Percentiles rank a stretch among this genome's conserved stretches.
phyloP scores from a whole-genome alignment of 495 filamentous ascomycete genomes.

The Mytilinidion resinicola region DNA sequence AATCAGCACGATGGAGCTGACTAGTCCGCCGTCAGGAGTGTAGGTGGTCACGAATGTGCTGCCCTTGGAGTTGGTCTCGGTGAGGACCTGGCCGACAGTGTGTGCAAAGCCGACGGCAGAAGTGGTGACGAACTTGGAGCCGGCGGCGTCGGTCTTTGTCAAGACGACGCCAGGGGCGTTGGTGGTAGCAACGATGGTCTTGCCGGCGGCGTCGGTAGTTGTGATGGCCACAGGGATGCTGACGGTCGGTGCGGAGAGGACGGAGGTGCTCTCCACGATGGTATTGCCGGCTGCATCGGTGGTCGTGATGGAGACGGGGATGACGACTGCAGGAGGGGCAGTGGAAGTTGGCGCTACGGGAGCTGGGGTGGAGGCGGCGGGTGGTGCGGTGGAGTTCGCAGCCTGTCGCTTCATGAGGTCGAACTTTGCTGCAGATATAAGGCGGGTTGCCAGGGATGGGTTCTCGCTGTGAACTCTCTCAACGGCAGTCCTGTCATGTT shows the following conservation, averaged over 20 bases:
- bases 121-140: constrained; percentile 27
- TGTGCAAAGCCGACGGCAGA: constrained; percentile 29
- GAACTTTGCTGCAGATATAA: constrained; percentile 33
- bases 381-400: background rate
- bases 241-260: constrained; percentile 20
- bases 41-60: constrained; percentile 35
- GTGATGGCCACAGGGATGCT: constrained; percentile 23
- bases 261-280: constrained; percentile 9
- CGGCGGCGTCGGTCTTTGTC: constrained; percentile 33
- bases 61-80: constrained; percentile 32
- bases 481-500: constrained; percentile 38
- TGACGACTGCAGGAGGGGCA: constrained; percentile 15
- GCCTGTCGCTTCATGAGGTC: constrained; percentile 33
- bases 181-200: constrained; percentile 14
- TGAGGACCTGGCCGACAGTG: constrained; percentile 33
- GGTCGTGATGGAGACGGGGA: constrained; percentile 26
- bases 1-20: constrained; percentile 28
- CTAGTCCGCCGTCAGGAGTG: constrained; percentile 31
- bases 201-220: constrained; percentile 15
- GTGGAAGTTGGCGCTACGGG: background rate
- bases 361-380: background rate
- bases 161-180: constrained; percentile 28
- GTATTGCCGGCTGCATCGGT: constrained; percentile 9
- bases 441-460: constrained; percentile 38
- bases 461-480: constrained; percentile 40